Evolutionary conservation across 768 basidiomycete genomes (phyloP).

Genomic region (Suillus sp.): DNA sequence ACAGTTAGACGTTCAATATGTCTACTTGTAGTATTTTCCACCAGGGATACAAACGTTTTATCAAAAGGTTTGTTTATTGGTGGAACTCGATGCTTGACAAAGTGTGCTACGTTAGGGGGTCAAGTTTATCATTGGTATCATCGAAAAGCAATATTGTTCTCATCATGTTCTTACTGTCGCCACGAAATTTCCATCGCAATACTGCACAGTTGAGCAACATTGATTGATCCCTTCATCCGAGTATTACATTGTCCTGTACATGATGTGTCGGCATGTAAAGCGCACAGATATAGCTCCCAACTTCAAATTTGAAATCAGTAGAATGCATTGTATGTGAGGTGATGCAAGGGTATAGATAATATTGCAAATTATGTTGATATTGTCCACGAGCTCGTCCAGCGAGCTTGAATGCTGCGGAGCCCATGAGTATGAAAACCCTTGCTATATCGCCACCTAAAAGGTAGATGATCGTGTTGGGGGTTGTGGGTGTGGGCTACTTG

Average conservation of each 20-base stretch:
- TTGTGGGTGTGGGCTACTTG: slow-evolving; percentile 26
- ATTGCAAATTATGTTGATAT: slow-evolving; percentile 22
- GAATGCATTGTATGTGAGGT: slow-evolving; percentile 5
- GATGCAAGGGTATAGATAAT: slow-evolving; percentile 24
- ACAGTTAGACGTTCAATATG: background rate
- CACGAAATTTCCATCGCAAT: background rate
- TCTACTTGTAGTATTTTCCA: background rate
- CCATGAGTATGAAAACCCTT: slow-evolving; percentile 2
- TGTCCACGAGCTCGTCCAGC: slow-evolving; percentile 26
- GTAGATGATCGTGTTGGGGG: slow-evolving; percentile 34
- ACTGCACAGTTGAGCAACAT: background rate
- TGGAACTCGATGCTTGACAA: background rate
- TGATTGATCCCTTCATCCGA: background rate
- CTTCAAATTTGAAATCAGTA: background rate
- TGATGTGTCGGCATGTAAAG: background rate
- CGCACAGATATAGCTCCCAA: slow-evolving; percentile 1
- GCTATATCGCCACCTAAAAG: slow-evolving; percentile 17
- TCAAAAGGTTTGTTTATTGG: background rate
- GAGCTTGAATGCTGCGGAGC: slow-evolving; percentile 13
- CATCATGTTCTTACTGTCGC: background rate
- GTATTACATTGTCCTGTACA: background rate
- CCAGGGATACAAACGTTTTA: background rate
- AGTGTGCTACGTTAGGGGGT: background rate
- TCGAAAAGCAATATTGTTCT: background rate
- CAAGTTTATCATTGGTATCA: background rate